Percentiles rank a stretch among this genome's conserved stretches.
These are phyloP conservation scores for Amylocystis lapponica DNA, from an alignment of 768 basidiomycete genomes.

Conservation along the genomic window DNA sequence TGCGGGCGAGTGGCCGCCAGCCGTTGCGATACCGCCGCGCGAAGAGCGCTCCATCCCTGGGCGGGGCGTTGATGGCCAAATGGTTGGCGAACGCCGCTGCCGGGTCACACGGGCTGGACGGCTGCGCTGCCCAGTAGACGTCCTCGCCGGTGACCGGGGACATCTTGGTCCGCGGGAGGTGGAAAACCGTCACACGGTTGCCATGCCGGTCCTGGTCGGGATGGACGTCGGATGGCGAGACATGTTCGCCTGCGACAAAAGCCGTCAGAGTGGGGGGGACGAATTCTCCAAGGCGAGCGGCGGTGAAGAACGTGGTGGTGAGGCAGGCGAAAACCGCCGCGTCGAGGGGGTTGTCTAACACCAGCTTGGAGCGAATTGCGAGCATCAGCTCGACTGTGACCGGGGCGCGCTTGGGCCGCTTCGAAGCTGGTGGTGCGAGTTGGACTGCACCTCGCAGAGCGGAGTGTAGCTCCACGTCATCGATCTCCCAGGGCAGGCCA, in stretches of 20 bases:
- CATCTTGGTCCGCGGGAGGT: slow-evolving; percentile 25
- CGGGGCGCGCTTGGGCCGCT: slow-evolving; percentile 24
- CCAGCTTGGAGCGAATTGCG: slow-evolving; percentile 8
- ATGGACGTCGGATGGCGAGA: slow-evolving; percentile 10
- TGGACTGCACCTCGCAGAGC: slow-evolving; percentile 25
- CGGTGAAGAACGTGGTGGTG: slow-evolving; percentile 28
- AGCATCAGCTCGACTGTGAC: slow-evolving; percentile 15
- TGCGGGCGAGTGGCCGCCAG: slow-evolving; percentile 28
- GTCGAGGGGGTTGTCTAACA: slow-evolving; percentile 1
- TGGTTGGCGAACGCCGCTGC: slow-evolving; percentile 20
- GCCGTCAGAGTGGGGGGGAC: neutral
- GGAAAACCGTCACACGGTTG: slow-evolving; percentile 20
- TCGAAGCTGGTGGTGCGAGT: slow-evolving; percentile 27
- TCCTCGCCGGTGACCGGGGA: slow-evolving; percentile 22
- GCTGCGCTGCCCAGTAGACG: slow-evolving; percentile 14
- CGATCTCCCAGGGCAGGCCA: slow-evolving; percentile 25
- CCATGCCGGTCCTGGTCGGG: slow-evolving; percentile 18
- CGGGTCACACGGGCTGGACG: slow-evolving; percentile 21
- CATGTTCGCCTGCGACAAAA: neutral
- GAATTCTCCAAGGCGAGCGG: neutral
- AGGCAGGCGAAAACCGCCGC: too few species aligned
- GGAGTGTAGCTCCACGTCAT: slow-evolving; percentile 21
- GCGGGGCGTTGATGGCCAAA: slow-evolving; percentile 25
- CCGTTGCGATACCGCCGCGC: slow-evolving; percentile 3
- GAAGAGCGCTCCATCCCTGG: slow-evolving; percentile 24